Percentiles rank a stretch among this genome's conserved stretches.
Evolutionary conservation across 768 basidiomycete species (phyloP).

Genomic region (Leccinellum albellum): DNA sequence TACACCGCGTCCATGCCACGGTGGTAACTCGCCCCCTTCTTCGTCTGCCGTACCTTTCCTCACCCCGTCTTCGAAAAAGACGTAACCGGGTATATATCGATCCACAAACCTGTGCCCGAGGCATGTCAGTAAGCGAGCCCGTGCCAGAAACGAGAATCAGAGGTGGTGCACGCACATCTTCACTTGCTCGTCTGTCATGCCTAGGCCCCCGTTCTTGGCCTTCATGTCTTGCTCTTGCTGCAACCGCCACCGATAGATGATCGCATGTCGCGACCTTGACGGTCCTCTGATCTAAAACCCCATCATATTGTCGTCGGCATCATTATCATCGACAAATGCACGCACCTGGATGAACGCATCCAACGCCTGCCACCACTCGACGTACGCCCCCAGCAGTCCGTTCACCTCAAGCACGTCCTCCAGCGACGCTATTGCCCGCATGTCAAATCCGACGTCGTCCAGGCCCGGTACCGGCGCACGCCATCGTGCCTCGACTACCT

Average conservation of each 20-base stretch:
- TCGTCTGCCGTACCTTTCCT: constrained; percentile 27
- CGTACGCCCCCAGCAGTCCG: constrained; percentile 53
- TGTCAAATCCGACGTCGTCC: constrained; percentile 23
- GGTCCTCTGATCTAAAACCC: constrained; percentile 37
- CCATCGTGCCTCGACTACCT: constrained; percentile 56
- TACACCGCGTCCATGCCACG: constrained; percentile 51
- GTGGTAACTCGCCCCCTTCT: constrained; percentile 16
- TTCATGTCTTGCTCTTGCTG: constrained; percentile 93
- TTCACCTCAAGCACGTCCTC: constrained; percentile 65
- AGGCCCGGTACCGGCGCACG: constrained; percentile 24
- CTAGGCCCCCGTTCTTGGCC: constrained; percentile 72
- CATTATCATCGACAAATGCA: not conserved
- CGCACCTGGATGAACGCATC: constrained; percentile 75
- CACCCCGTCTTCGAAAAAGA: constrained; percentile 74
- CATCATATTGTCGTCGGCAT: constrained; percentile 4
- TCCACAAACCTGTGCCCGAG: constrained; percentile 66
- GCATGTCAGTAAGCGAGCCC: not conserved
- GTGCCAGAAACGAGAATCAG: not conserved
- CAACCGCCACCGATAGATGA: constrained; percentile 84
- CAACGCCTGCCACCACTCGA: constrained; percentile 65
- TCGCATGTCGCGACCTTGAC: constrained; percentile 35
- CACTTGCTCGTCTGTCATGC: constrained; percentile 84
- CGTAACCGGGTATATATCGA: constrained; percentile 91
- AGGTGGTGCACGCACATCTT: constrained; percentile 38
- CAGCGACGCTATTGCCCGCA: constrained; percentile 38